Conservation (phyloP, 192 early-diverging fungal species). For the Irineochytrium annulatum region DNA sequence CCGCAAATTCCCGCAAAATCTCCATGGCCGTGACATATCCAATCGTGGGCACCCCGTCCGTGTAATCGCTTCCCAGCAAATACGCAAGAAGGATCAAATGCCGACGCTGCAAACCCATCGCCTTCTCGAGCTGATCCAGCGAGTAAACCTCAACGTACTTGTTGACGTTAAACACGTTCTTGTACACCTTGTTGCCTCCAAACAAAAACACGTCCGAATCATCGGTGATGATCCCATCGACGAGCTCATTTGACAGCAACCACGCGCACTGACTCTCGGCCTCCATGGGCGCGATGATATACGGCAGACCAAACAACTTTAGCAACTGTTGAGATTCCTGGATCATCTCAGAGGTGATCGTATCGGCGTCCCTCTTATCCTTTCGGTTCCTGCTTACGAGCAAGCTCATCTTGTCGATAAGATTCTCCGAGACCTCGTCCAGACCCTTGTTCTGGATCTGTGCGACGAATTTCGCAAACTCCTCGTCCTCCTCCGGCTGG, state of each 20-base stretch:
- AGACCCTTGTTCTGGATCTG: conserved; percentile 39
- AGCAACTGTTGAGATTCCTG: conserved; percentile 71
- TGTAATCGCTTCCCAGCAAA: conserved; percentile 97
- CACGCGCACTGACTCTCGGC: conserved; percentile 96
- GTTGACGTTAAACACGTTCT: conserved; percentile 89
- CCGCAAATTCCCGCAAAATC: conserved; percentile 69
- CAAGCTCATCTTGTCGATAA: conserved; percentile 49
- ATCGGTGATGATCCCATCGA: conserved; percentile 95
- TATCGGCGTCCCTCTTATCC: conserved; percentile 57
- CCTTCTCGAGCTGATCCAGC: conserved; percentile 54
- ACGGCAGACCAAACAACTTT: conserved; percentile 90
- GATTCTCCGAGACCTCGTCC: conserved; percentile 13
- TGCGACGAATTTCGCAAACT: conserved; percentile 65
- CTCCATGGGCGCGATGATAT: conserved; percentile 89
- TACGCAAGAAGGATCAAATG: conserved; percentile 81
- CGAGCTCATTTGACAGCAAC: conserved; percentile 47
- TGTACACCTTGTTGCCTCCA: conserved; percentile 72
- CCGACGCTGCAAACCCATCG: conserved; percentile 65
- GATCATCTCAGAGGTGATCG: conserved; percentile 69
- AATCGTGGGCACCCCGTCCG: conserved; percentile 79
- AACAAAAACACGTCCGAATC: conserved; percentile 97
- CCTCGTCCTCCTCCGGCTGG: conserved; percentile 45
- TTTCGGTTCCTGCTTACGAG: conserved; percentile 48
- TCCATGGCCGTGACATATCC: conserved; percentile 89
- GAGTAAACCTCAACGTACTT: conserved; percentile 85